Evolutionary conservation across 148 eudicot genomes (phyloP).

Genomic region (Nyssa sinensis): DNA sequence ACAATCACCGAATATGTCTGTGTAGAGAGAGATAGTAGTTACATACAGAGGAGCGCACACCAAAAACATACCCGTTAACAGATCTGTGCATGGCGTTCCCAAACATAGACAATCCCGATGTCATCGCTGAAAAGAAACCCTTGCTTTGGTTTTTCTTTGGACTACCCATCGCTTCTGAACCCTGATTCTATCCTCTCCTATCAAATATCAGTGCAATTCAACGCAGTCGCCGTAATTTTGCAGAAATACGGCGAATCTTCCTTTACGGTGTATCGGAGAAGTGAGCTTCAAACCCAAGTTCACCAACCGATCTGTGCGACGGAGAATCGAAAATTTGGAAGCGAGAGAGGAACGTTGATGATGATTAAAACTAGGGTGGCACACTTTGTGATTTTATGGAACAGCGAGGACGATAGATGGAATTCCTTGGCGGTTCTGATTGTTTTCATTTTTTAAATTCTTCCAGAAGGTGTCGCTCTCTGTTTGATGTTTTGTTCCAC

Average conservation of each 20-base stretch:
- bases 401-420: background rate
- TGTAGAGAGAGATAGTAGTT: background rate
- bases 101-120: conserved; percentile 62
- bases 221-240: background rate
- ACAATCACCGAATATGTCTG: background rate
- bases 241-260: background rate
- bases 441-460: background rate
- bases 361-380: background rate
- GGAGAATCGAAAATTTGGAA: background rate
- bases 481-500: too few species aligned
- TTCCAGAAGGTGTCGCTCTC: too few species aligned
- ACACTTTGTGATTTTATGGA: background rate
- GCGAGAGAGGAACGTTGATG: background rate
- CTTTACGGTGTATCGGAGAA: background rate
- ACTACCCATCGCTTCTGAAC: conserved; percentile 43
- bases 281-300: background rate
- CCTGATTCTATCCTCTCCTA: conserved; percentile 18
- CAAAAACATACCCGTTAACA: conserved; percentile 58
- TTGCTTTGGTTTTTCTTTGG: conserved; percentile 41
- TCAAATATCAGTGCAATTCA: background rate
- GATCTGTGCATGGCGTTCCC: conserved; percentile 74
- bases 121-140: conserved; percentile 66
- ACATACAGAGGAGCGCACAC: background rate
- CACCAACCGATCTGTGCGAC: background rate
- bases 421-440: background rate